Base-by-base conservation (phyloP, 805 yeast genomes). In the Nakazawaea holstii region DNA sequence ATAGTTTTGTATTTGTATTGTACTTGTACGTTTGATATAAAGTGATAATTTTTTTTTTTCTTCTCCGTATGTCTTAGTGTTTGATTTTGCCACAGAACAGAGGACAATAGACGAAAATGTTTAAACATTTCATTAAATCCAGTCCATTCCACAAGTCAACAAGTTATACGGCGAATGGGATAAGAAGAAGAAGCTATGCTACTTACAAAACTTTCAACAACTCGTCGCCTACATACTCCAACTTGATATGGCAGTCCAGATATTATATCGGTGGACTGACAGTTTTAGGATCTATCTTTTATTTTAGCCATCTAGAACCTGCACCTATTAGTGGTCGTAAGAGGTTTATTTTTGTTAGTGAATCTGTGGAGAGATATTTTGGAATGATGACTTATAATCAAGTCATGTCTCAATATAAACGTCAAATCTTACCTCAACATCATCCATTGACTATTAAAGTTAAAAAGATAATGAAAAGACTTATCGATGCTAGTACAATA, bases 251-350 rank as follows among this genome's bases (percentile, higher is more conserved):
- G 24, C 24, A 5, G 24, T 20, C 24, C 24, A 20, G 24, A 20
- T 20, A 20, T 20, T 20, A 20, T 20, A 20, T 20, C 1, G 70
- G 64, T 4, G 57, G 63, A 2, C 59, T 63, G 2, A 56, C 64
- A 6, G 74, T 67, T 15, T 62, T 63, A 0, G 54, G 69, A 8
- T 61, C 64, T 0, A 39, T 72, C 1, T 61, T 69, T 42, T 76
- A 72, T 60, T 67, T 72, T 28, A 71, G 83, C 29, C 73, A 83
- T 53, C 68, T 87, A 29, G 86, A 90, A 53, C 77, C 77, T 53
- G 96, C 96, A 0, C 97, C 97, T 0, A 83, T 84, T 26, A 82
- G 95, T 1, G 79, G 81, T 30, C 69, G 98, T 43, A 67, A 58
- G 29, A 70, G 97, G 52, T 77, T 89, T 56, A 77, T 90, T 59